Evolutionary conservation across 2,329 filamentous ascomycete genomes (phyloP).

Genomic region (Colletotrichum sp.): DNA sequence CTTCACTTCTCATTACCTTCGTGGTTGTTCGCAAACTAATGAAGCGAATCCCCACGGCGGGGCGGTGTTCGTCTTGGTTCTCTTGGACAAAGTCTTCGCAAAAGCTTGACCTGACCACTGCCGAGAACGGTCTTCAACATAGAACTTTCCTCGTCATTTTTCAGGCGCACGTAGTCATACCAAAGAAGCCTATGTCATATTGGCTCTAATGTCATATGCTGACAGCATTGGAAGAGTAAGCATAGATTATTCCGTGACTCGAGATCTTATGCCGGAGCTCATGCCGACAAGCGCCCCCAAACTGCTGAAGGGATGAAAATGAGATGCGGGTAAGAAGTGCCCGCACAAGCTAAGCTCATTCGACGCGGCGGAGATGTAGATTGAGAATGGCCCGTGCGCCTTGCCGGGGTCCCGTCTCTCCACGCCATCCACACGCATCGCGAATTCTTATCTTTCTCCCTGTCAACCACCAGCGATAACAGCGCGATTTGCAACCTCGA

Average conservation of each 20-base stretch:
- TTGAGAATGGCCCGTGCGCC: conserved; percentile 1
- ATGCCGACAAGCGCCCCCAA: background rate
- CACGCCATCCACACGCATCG: conserved; percentile 17
- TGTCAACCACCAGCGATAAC: background rate
- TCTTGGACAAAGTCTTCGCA: conserved; percentile 15
- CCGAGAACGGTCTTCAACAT: background rate
- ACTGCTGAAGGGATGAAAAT: background rate
- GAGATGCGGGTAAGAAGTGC: background rate
- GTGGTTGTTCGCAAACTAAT: background rate
- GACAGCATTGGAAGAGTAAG: background rate
- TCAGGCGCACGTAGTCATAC: accelerated
- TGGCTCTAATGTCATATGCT: accelerated
- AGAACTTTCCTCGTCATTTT: background rate
- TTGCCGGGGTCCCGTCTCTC: background rate
- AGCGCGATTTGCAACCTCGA: conserved; percentile 6
- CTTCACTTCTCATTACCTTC: background rate
- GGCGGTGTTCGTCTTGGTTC: background rate
- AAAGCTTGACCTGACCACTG: conserved; percentile 11
- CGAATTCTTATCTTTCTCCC: conserved; percentile 19
- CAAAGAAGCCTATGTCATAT: background rate
- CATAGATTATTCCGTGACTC: background rate
- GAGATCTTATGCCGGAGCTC: background rate
- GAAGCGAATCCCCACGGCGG: background rate
- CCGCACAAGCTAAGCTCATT: background rate
- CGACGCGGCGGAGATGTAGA: conserved; percentile 3